A percentile compares a stretch with the other conserved stretches of the same genome.
Conservation (phyloP, 2,329 filamentous ascomycete species). For the Curvularia verruculosa region DNA sequence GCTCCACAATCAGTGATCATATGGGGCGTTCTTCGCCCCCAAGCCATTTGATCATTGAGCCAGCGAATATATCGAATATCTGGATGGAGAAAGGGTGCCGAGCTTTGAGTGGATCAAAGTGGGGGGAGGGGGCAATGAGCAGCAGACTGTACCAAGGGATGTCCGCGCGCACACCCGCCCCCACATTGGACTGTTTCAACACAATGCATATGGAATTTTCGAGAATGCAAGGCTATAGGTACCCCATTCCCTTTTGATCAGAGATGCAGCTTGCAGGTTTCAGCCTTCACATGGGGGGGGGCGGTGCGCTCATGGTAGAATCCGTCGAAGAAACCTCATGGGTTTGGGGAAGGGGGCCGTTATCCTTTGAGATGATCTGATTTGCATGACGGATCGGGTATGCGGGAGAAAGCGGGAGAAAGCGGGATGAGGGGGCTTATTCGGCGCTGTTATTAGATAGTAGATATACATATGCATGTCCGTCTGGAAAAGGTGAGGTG, state of each 20-base stretch:
- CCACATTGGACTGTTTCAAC: background rate
- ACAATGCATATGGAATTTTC: background rate
- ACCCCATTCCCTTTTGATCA: background rate
- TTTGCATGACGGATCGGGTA: background rate
- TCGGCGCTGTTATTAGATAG: background rate
- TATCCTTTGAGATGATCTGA: background rate
- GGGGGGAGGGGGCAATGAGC: background rate
- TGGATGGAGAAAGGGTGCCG: background rate
- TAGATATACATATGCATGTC: background rate
- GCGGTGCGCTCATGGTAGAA: background rate
- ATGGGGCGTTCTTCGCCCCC: background rate
- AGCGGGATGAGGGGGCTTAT: background rate
- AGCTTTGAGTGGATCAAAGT: background rate
- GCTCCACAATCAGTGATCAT: background rate
- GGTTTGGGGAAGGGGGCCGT: background rate
- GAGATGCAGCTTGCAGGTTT: background rate
- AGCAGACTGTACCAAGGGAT: background rate
- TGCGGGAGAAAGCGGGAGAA: background rate
- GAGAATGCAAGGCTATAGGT: background rate
- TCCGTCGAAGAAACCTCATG: background rate
- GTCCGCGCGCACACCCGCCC: background rate
- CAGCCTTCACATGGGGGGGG: background rate
- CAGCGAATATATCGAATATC: background rate
- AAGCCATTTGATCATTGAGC: background rate
- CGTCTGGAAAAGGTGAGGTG: background rate